Conservation (phyloP, 163 green algal genomes). For the Botryococcus braunii region DNA sequence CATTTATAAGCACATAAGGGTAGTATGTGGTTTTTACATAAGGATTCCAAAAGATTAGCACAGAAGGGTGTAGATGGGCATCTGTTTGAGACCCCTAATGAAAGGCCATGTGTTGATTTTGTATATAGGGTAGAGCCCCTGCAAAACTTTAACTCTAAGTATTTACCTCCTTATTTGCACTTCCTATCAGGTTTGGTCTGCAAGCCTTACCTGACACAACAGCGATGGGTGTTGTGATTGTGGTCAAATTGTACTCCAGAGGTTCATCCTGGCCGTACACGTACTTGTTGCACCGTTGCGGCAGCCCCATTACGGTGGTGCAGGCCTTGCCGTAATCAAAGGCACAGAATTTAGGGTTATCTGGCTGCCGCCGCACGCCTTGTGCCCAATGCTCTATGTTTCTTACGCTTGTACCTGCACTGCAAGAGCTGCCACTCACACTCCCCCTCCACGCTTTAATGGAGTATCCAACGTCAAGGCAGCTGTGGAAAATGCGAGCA, state of each 20-base stretch:
- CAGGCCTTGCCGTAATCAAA: slow-evolving; percentile 19
- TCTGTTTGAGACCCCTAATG: background rate
- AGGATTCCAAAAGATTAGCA: background rate
- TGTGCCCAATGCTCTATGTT: slow-evolving; percentile 70
- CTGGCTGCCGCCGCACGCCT: slow-evolving; percentile 20
- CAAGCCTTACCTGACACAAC: slow-evolving; percentile 45
- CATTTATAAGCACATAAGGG: too few species aligned
- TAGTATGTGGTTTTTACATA: background rate
- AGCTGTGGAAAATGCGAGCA: too few species aligned
- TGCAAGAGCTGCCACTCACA: too few species aligned
- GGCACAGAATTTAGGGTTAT: slow-evolving; percentile 12
- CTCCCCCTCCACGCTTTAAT: too few species aligned
- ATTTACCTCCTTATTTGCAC: too few species aligned
- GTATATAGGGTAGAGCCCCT: background rate
- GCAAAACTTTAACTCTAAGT: background rate
- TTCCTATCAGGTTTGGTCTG: too few species aligned
- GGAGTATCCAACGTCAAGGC: too few species aligned
- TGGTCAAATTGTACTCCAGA: slow-evolving; percentile 38
- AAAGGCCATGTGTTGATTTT: background rate
- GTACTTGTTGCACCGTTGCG: slow-evolving; percentile 38
- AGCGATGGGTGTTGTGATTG: slow-evolving; percentile 28
- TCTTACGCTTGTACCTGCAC: slow-evolving; percentile 37
- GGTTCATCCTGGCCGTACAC: slow-evolving; percentile 35
- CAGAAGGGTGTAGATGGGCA: background rate
- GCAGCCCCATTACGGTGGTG: slow-evolving; percentile 9